Base-by-base conservation (phyloP, 768 basidiomycete species). In the Chalciporus piperatus region DNA sequence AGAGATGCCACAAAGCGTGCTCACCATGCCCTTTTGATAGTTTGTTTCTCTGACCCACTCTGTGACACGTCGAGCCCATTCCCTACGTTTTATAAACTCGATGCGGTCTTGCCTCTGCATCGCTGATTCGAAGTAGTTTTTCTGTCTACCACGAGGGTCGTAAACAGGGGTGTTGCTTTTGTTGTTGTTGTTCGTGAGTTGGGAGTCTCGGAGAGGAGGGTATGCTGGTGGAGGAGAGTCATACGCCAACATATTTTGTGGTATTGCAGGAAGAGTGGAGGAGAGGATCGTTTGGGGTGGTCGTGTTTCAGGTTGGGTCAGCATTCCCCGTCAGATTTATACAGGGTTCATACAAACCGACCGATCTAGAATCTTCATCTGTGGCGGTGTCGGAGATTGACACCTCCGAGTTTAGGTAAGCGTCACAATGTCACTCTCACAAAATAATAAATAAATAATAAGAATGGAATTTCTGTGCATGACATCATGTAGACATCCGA, bases 91-190 rank as follows among this genome's bases (percentile, higher is more conserved):
- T 40, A 79, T 61, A 57, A 82, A 80, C n/a, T 77, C 78, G 51
- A 74, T 68, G 55, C 80, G 79, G 52, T 78, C 76, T 43, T 70
- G 70, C 22, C 79, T 68, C 65, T 83, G 81, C 1, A 72, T 60
- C 20, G 64, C 60, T 1, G 73, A 74, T 65, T 82, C 81, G 28
- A 69, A 46, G 51, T 71, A 81, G 32, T 61, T 66, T 51, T 71
- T 61, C 63, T 77, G 78, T 28, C 79, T 70, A 28, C 77, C 77
- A 14, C 67, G 73, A 13, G 65, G 28, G 64, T 80, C 77, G 66
- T 71, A 76, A 40, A 60, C 56, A 5, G 64, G 59, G 4, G 59
- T 41, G 56, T 67, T 7, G n/a, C n/a, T n/a, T n/a, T n/a, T n/a
- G 59, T 48, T 51, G 63, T 59, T 12, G 69, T 22, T 11, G 43